Evolutionary conservation across 495 filamentous ascomycete species (phyloP).

Genomic region (Glarea lozoyensis): DNA sequence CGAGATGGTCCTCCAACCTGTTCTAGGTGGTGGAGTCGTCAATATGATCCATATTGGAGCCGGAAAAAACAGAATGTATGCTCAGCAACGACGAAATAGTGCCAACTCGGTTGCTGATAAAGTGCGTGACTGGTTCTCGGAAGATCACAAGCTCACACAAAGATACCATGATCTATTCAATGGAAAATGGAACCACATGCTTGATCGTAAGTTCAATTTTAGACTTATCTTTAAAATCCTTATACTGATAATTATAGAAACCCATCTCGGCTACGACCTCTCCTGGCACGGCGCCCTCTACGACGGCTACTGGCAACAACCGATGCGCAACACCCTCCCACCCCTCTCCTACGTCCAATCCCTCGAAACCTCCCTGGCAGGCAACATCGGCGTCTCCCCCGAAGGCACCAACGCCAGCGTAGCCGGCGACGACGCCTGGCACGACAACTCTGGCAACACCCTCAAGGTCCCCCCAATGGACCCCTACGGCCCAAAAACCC

Average conservation of each 20-base stretch:
- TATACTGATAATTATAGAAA: conserved; percentile 25
- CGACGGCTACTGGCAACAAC: conserved; percentile 55
- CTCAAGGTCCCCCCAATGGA: conserved; percentile 49
- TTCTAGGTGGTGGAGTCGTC: conserved; percentile 51
- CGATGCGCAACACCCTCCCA: conserved; percentile 60
- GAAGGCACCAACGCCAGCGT: conserved; percentile 57
- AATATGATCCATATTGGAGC: conserved; percentile 52
- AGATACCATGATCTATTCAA: conserved; percentile 53
- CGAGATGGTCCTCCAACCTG: conserved; percentile 61
- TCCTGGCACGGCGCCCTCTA: conserved; percentile 17
- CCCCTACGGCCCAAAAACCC: conserved; percentile 48
- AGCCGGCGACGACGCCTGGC: conserved; percentile 58
- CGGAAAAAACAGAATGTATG: conserved; percentile 54
- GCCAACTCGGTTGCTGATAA: conserved; percentile 54
- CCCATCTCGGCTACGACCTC: conserved; percentile 31
- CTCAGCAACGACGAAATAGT: conserved; percentile 53
- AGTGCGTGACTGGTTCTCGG: conserved; percentile 48
- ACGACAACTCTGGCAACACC: conserved; percentile 46
- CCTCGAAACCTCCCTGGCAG: conserved; percentile 45
- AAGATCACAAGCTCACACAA: conserved; percentile 52
- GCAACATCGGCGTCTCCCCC: conserved; percentile 56
- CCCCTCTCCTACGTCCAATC: conserved; percentile 48
- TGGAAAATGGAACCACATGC: conserved; percentile 70
- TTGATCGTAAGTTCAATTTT: conserved; percentile 40
- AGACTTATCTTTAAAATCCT: background rate